phyloP scores from a whole-genome alignment of 495 filamentous ascomycete species.

The Pyrenopolyporus hunteri region DNA sequence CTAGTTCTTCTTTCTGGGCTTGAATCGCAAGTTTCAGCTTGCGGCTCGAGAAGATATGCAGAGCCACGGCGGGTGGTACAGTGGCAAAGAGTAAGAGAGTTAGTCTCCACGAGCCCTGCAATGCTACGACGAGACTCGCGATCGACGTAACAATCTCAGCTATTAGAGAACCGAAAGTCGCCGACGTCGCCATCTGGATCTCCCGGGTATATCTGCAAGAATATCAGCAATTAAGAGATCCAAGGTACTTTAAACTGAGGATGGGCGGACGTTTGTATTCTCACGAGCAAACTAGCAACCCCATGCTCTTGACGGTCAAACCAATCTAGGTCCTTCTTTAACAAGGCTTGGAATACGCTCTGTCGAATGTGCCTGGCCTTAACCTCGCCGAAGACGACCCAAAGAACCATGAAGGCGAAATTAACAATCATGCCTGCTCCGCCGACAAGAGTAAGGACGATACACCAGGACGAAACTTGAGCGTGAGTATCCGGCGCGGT shows the following conservation, averaged over 20 bases:
- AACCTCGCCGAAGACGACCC: slow-evolving; percentile 79
- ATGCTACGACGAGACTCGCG: slow-evolving; percentile 69
- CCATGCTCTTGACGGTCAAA: slow-evolving; percentile 78
- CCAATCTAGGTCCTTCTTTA: slow-evolving; percentile 80
- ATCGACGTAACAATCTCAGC: slow-evolving; percentile 66
- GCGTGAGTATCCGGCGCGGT: slow-evolving; percentile 55
- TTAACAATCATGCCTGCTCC: slow-evolving; percentile 67
- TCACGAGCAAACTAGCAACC: slow-evolving; percentile 70
- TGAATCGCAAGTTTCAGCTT: slow-evolving; percentile 69
- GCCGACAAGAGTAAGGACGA: slow-evolving; percentile 66
- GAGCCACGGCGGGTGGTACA: slow-evolving; percentile 67
- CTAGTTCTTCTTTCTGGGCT: slow-evolving; percentile 71
- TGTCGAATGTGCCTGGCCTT: slow-evolving; percentile 71
- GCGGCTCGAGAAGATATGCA: slow-evolving; percentile 64
- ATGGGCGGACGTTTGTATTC: slow-evolving; percentile 72
- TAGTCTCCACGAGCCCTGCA: slow-evolving; percentile 82
- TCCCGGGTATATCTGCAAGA: slow-evolving; percentile 75
- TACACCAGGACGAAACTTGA: slow-evolving; percentile 62
- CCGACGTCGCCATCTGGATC: slow-evolving; percentile 78
- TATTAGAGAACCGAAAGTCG: slow-evolving; percentile 72
- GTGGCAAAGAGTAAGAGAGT: slow-evolving; percentile 81
- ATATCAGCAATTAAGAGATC: slow-evolving; percentile 30
- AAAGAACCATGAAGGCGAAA: slow-evolving; percentile 66
- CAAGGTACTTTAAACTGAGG: not conserved
- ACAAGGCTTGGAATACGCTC: slow-evolving; percentile 67